phyloP scores from a whole-genome alignment of 257 asterid genomes.

The Petunia secreta region DNA sequence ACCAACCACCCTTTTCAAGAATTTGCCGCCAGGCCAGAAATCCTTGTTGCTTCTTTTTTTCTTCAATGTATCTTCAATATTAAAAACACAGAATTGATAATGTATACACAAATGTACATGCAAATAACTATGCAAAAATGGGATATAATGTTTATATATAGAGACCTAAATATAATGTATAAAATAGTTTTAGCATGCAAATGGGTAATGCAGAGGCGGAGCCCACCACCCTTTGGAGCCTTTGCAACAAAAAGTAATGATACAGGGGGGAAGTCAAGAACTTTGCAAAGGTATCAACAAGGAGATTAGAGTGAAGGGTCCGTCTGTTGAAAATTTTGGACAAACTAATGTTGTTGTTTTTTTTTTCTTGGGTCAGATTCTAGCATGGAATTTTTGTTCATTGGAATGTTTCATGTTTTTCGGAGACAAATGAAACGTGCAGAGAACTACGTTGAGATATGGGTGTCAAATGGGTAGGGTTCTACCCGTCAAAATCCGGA shows the following conservation, averaged over 20 bases:
- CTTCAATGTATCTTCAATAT: not conserved
- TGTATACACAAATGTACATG: not conserved
- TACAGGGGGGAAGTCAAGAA: not conserved
- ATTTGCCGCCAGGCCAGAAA: not conserved
- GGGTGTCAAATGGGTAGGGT: too few relatives aligned
- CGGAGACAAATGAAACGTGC: constrained; percentile 26
- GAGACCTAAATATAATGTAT: not conserved
- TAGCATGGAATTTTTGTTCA: constrained; percentile 11
- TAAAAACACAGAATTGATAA: not conserved
- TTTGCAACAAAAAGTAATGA: constrained; percentile 4
- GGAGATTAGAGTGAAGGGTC: not conserved
- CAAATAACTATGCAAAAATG: not conserved
- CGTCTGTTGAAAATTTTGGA: not conserved
- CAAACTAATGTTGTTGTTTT: not conserved
- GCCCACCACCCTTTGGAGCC: constrained; percentile 11
- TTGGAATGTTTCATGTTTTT: constrained; percentile 20
- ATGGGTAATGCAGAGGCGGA: not conserved
- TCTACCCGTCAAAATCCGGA: too few relatives aligned
- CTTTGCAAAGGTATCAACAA: constrained; percentile 7
- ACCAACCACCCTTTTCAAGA: not conserved
- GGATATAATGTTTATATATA: not conserved
- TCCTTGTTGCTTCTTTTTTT: not conserved
- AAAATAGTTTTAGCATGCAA: not conserved
- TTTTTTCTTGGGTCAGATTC: not conserved
- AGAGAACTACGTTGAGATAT: not conserved